Evolutionary conservation across 257 asterid species (phyloP), one percentile per base, ranked within the genome.

Genomic region (Solanum paucissectum): DNA sequence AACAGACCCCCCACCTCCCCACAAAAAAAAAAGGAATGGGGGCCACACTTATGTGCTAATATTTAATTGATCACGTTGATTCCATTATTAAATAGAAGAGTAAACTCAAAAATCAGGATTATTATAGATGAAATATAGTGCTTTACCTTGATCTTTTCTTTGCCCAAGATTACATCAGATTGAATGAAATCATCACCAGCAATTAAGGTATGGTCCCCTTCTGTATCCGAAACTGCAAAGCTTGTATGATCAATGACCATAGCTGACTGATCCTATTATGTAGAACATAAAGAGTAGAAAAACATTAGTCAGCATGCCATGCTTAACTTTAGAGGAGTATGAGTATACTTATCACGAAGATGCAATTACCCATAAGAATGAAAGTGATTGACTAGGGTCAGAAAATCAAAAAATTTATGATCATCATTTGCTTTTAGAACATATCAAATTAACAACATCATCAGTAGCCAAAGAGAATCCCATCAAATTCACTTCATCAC

Each of bases 141-240:
- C 58, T 92, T 88, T 69, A 95, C 98, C 98, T 94, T 93, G 60
- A 95, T 90, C 71, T 85, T 91, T 83, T 79, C 91, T 89, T 89
- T 90, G 86, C 98, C 98, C 89, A 95, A 90, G 73, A 95, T 93
- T 71, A 83, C 92, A 83, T 92, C 95, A 86, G 98, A 94, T 87
- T 91, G 92, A 60, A 95, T 91, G 84, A 94, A 91, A 89, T 92
- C 91, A 88, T 92, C 93, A 55, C 95, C 92, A 36, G 98, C 98
- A 90, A 95, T 90, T 85, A 94, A 88, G 66, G 95, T 93, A 87
- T 93, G 98, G 84, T 95, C 98, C 62, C 98, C 98, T 87, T 92
- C 94, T 25, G 93, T 90, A 89, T 90, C 91, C 37, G 94, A 93
- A 89, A 94, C 92, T 38, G 98, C 95, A 90, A 90, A 94, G 90